Evolutionary conservation across 371 early-diverging fungal species (phyloP), one percentile per base, ranked within the genome.

Genomic region (Blakeslea trispora): DNA sequence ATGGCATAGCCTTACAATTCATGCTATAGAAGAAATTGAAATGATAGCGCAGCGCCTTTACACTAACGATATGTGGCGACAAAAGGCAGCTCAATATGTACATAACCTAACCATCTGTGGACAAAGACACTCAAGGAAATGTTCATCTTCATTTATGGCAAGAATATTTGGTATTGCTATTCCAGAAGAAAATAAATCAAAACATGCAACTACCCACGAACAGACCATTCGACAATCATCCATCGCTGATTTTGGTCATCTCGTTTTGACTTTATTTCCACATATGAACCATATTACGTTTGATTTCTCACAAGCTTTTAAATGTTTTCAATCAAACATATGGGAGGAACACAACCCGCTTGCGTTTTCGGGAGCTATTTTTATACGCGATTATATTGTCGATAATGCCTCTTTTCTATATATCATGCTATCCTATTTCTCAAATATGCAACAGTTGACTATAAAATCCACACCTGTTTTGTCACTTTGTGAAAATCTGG

Each of bases 401-500:
- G 63, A 54, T 8, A 32, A 66, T 13, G 31, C 63, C n/a, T 13
- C 24, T 1, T 32, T 45, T 23, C 32, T 70, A 32, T 45, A 52
- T 19, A 35, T 49, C 41, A 14, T 70, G 15, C 18, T 70, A n/a
- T 23, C 32, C 0, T 61, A 60, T 5, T 70, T 70, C 44, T 42
- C 53, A 23, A 35, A 57, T 13, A 53, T 43, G n/a, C 50, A 53
- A 7, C 53, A 57, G 40, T 40, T 70, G 10, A 50, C 48, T 10
- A 17, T 70, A 21, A 45, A 57, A 10, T 53, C 63, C 0, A 37
- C 60, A 11, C 71, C 63, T 2, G 55, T 63, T 18, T 31, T 66
- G 0, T 66, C 66, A 2, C 53, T 66, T 3, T 66, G 66, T 42
- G 71, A 66, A 15, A 60, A 66, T 17, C 49, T 70, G 21, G 66